Percentiles rank a stretch among this genome's conserved stretches.
These are phyloP conservation scores for Litchi chinensis DNA, from an alignment of 345 rosid species.

Conservation along the genomic window DNA sequence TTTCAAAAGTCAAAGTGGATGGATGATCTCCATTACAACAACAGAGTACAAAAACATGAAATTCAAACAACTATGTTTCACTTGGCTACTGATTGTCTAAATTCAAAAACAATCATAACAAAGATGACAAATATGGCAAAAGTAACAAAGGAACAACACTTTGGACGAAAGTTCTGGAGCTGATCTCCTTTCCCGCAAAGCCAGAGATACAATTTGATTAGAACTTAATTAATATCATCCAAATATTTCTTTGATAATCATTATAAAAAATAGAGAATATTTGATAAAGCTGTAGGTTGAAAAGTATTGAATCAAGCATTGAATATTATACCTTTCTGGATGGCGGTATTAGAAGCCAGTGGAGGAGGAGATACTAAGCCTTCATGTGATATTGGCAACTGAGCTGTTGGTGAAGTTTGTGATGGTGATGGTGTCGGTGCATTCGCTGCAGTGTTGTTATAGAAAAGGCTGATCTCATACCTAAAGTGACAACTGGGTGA, in stretches of 20 bases:
- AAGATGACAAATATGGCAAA: not conserved
- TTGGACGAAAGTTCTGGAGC: not conserved
- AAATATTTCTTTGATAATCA: not conserved
- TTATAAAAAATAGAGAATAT: too few species aligned
- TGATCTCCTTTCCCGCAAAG: slow-evolving; percentile 4
- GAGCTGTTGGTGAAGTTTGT: not conserved
- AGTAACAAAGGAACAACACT: not conserved
- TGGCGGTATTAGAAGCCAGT: not conserved
- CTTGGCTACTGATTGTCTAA: not conserved
- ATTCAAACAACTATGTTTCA: not conserved
- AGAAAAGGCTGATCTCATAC: slow-evolving; percentile 6
- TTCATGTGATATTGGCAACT: not conserved
- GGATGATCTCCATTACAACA: too few species aligned
- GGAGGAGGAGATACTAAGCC: not conserved
- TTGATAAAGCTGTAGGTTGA: not conserved
- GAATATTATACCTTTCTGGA: not conserved
- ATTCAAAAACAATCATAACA: not conserved
- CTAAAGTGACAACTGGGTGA: slow-evolving; percentile 18
- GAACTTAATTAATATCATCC: not conserved
- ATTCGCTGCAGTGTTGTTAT: not conserved
- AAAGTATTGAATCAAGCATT: not conserved
- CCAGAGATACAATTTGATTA: not conserved
- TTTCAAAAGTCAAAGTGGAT: too few species aligned
- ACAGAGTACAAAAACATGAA: too few species aligned
- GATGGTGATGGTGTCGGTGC: not conserved